Percentiles rank a stretch among this genome's conserved stretches.
Conservation (phyloP, 2,329 filamentous ascomycete species). For the Aspergillus fischeri region DNA sequence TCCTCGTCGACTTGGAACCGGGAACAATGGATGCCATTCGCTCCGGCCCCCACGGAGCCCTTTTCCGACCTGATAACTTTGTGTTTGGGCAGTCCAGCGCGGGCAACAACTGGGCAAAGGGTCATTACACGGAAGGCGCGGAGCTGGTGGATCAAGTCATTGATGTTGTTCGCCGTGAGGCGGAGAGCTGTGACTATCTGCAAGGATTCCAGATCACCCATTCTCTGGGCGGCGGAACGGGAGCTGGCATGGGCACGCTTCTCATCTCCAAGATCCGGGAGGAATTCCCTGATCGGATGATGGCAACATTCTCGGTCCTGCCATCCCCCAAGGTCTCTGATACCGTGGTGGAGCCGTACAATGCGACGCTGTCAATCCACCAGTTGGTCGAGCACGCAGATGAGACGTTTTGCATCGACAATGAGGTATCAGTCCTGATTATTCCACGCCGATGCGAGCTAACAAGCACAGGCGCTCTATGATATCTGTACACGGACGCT, state of each 20-base stretch:
- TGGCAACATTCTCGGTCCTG: constrained; percentile 99
- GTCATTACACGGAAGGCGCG: constrained; percentile 99
- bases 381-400: constrained; percentile 99
- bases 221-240: constrained; percentile 99
- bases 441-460: constrained; percentile 10
- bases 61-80: constrained; percentile 99
- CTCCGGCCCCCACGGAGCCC: constrained; percentile 94
- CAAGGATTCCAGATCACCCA: constrained; percentile 99
- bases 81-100: constrained; percentile 99
- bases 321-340: constrained; percentile 99
- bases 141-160: constrained; percentile 98
- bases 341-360: constrained; percentile 99
- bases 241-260: constrained; percentile 99
- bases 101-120: constrained; percentile 99
- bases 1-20: constrained; percentile 98
- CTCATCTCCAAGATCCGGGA: constrained; percentile 99
- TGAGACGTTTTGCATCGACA: constrained; percentile 99
- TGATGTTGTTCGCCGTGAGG: constrained; percentile 97
- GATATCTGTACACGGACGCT: constrained; percentile 99
- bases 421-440: constrained; percentile 59
- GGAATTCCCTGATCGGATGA: constrained; percentile 99
- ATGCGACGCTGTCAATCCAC: constrained; percentile 97
- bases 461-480: constrained; percentile 68
- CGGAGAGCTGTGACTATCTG: constrained; percentile 97
- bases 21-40: constrained; percentile 99